Evolutionary conservation across 306 rosid species (phyloP), one percentile per base, ranked within the genome.

Genomic region (Citrullus colocynthis): DNA sequence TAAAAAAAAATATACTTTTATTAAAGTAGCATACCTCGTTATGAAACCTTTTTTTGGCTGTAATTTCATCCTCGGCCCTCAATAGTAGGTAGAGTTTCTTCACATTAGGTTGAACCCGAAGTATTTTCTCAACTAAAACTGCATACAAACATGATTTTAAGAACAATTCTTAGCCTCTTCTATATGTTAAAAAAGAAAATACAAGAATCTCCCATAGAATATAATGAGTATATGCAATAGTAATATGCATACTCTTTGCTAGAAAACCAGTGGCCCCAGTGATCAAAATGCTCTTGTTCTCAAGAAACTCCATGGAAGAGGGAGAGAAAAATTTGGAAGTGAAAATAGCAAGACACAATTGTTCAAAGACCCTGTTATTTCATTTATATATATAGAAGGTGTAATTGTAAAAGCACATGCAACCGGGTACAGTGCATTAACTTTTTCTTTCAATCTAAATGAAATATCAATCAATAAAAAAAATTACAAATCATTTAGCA

Each of bases 81-180:
- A 93, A 66, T 55, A 93, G 92, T 66, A 93, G 93, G 81, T 79
- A 93, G 74, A 93, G 82, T 82, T 88, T 90, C 83, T 90, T 90
- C 73, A 93, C 92, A 58, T 91, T 88, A 11, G 98, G 98, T 85
- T 93, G 98, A 83, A 88, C 89, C 75, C 98, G 82, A 67, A 93
- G 82, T 55, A 91, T 77, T 85, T 93, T 93, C 89, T 93, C 98
- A 82, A 86, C 73, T 61, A 93, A 81, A 84, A 93, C 97, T 93
- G 85, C 62, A 72, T 2, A 37, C 51, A 30, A 16, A 6, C 18
- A 36, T 34, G 18, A 6, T 63, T 32, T 34, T 16, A 51, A 51
- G n/a, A 62, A 34, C 6, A 30, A 44, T 60, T 58, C 6, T 58
- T 21, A 48, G 6, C 39, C 39, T 36, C 39, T 36, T 36, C 39